These are phyloP conservation scores for Penicillium fimorum DNA, from an alignment of 495 filamentous ascomycete genomes.

Conservation along the genomic window DNA sequence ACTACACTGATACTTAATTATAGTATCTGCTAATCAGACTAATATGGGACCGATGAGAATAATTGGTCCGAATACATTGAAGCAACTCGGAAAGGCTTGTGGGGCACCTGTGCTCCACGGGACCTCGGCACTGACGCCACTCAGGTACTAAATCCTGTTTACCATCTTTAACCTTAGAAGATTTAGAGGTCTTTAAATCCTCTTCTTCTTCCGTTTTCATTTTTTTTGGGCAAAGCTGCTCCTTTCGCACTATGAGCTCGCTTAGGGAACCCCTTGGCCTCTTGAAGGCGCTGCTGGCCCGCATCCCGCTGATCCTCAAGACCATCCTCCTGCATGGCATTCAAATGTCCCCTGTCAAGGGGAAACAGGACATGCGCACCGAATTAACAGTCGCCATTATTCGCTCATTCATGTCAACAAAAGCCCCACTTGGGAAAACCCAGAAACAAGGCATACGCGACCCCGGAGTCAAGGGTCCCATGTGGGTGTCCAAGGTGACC, in stretches of 20 bases:
- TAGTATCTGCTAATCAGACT: background rate
- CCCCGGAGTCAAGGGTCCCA: conserved; percentile 68
- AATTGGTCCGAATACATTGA: background rate
- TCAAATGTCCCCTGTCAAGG: conserved; percentile 59
- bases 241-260: conserved; percentile 32
- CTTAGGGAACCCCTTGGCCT: conserved; percentile 37
- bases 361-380: conserved; percentile 77
- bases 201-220: background rate
- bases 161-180: conserved; percentile 1
- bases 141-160: conserved; percentile 22
- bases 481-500: conserved; percentile 74
- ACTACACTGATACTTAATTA: too few species aligned
- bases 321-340: conserved; percentile 67
- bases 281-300: conserved; percentile 49
- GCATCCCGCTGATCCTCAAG: conserved; percentile 66
- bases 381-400: conserved; percentile 69
- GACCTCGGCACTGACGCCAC: conserved; percentile 27
- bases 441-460: conserved; percentile 64
- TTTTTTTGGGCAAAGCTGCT: background rate
- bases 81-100: background rate
- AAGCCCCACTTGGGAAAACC: conserved; percentile 52
- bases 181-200: background rate
- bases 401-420: conserved; percentile 56
- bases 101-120: conserved; percentile 1
- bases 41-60: background rate